Conservation (phyloP, 331 rosid species). For the Quercus lobata region DNA sequence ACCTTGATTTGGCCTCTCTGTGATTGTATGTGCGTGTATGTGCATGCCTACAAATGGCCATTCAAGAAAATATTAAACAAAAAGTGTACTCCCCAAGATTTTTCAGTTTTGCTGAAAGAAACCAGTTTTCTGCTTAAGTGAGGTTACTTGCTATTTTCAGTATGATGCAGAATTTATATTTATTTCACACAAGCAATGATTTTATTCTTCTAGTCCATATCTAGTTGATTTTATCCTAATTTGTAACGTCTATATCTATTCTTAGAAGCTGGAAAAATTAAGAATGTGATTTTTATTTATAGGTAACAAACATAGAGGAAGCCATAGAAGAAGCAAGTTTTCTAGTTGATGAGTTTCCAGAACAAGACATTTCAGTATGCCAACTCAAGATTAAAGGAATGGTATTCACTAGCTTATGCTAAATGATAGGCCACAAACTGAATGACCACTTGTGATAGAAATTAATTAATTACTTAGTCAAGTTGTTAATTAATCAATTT, state of each 20-base stretch:
- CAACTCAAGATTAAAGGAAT: conserved; percentile 69
- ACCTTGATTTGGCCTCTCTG: neutral
- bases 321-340: conserved; percentile 62
- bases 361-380: conserved; percentile 58
- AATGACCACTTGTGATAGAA: too few relatives aligned
- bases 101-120: neutral
- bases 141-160: neutral
- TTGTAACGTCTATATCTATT: neutral
- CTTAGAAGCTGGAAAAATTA: neutral
- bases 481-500: too few relatives aligned
- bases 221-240: neutral
- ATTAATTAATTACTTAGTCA: too few relatives aligned
- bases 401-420: conserved; percentile 42
- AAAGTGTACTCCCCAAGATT: neutral
- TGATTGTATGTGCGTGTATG: neutral
- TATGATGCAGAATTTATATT: neutral
- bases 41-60: neutral
- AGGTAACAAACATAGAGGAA: conserved; percentile 54
- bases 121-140: neutral
- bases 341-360: conserved; percentile 46
- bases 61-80: neutral
- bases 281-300: conserved; percentile 10
- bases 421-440: too few relatives aligned
- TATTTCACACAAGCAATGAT: neutral
- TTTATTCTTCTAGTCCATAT: neutral